Percentiles rank a stretch among this genome's conserved stretches.
Conservation (phyloP, 345 rosid species). For the Chamaenerion angustifolium region DNA sequence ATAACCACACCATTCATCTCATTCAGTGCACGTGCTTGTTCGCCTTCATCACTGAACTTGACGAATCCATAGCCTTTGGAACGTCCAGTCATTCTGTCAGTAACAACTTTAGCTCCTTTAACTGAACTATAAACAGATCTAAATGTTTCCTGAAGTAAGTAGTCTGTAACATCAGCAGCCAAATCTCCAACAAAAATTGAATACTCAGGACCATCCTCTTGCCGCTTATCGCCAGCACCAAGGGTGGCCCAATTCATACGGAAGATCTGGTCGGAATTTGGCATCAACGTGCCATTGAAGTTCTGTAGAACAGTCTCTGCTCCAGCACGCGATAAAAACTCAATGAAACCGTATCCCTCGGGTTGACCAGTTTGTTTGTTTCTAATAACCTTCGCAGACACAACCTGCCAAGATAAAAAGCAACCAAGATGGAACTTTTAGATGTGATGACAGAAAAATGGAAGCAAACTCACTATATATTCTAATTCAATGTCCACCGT, state of each 20-base stretch:
- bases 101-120: conserved; percentile 87
- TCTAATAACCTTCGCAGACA: conserved; percentile 73
- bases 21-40: conserved; percentile 71
- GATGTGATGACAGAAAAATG: background rate
- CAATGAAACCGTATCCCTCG: conserved; percentile 89
- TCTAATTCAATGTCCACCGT: background rate
- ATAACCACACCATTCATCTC: conserved; percentile 87
- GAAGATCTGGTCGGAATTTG: conserved; percentile 54
- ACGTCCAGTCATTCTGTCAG: conserved; percentile 78
- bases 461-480: background rate
- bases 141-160: conserved; percentile 60
- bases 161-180: conserved; percentile 84
- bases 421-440: background rate
- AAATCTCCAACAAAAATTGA: conserved; percentile 88
- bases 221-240: conserved; percentile 82
- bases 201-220: conserved; percentile 70
- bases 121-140: conserved; percentile 45
- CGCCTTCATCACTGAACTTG: conserved; percentile 71
- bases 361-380: conserved; percentile 54
- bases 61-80: conserved; percentile 98
- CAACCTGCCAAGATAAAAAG: conserved; percentile 22
- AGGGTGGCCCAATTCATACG: conserved; percentile 91
- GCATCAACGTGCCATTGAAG: conserved; percentile 70
- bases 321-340: conserved; percentile 49
- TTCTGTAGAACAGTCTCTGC: conserved; percentile 76